These are phyloP conservation scores for Fistulina hepatica DNA, from an alignment of 1,284 basidiomycete species.

Conservation along the genomic window DNA sequence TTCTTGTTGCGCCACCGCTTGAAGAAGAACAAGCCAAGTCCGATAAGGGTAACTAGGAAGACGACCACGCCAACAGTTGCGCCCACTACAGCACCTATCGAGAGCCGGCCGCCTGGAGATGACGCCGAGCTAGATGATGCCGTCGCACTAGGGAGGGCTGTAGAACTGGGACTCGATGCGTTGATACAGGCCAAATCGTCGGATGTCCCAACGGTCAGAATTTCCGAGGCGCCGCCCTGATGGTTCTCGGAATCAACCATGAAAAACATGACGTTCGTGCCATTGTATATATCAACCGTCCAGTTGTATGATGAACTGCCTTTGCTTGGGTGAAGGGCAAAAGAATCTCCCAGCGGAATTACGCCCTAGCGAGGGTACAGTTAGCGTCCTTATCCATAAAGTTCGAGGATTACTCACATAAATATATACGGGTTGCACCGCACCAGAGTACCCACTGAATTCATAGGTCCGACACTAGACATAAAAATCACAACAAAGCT, in stretches of 20 bases:
- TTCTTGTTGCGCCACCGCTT: constrained; percentile 24
- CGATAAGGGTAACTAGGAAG: constrained; percentile 38
- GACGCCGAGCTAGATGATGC: constrained; percentile 24
- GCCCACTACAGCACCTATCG: constrained; percentile 36
- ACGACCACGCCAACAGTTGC: constrained; percentile 47
- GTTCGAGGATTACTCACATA: constrained; percentile 29
- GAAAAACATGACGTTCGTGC: constrained; percentile 49
- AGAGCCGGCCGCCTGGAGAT: constrained; percentile 18
- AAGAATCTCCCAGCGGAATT: constrained; percentile 49
- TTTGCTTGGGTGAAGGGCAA: constrained; percentile 35
- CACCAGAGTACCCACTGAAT: constrained; percentile 39
- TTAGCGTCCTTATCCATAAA: constrained; percentile 1
- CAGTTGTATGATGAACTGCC: constrained; percentile 40
- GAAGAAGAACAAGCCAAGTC: constrained; percentile 40
- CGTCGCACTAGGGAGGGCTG: constrained; percentile 17
- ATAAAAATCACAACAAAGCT: constrained; percentile 6
- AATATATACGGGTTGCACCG: constrained; percentile 50
- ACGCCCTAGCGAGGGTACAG: constrained; percentile 34
- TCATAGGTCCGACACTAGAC: constrained; percentile 38
- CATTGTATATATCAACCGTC: constrained; percentile 45
- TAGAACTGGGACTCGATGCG: constrained; percentile 31
- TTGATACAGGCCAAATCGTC: constrained; percentile 12
- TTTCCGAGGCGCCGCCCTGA: constrained; percentile 6
- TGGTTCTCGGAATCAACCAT: constrained; percentile 34
- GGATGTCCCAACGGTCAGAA: constrained; percentile 4